Evolutionary conservation across 331 rosid genomes (phyloP), one percentile per base, ranked within the genome.

Genomic region (Quercus lobata): DNA sequence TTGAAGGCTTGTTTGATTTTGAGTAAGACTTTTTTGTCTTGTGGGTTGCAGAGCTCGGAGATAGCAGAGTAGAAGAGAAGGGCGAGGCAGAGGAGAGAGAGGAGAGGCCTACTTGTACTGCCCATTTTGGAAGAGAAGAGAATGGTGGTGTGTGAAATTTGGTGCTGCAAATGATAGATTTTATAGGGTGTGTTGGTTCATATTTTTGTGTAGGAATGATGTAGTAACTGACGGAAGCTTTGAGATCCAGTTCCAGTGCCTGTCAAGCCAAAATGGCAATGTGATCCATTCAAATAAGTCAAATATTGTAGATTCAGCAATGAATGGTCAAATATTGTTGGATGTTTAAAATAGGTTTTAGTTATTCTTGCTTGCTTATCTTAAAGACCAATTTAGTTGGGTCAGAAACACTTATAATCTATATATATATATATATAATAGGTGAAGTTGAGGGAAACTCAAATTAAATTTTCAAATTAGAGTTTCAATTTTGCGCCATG

Each of bases 11-110:
- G 69, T 71, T 89, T 88, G 78, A 92, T 82, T 73, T 82, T 78
- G 24, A 92, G 88, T 17, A 91, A 89, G 61, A 61, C 90, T 5
- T 85, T 83, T 32, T 92, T 88, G 87, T 92, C 97, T 0, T 71
- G 0, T 1, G 89, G 87, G 75, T 91, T 57, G 88, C 96, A 92
- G 24, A 65, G 89, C 18, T 85, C 86, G 2, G 92, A 83, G 18
- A 83, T 32, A 1, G 88, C 72, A 18, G 81, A 69, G 30, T 79
- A 77, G 34, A 87, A 17, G 1, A 80, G 7, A 6, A 84, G 18
- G 19, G 75, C 24, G 55, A 83, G n/a, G 77, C 75, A 66, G 74
- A 72, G 66, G 21, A 74, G 9, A 17, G 24, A 12, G 29, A 30
- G 19, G 74, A 62, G 12, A n/a, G 12, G 32, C 10, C 0, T n/a